A percentile compares a stretch with the other conserved stretches of the same genome.
Evolutionary conservation across 331 rosid genomes (phyloP).

Genomic region (Erythrophleum ivorense): DNA sequence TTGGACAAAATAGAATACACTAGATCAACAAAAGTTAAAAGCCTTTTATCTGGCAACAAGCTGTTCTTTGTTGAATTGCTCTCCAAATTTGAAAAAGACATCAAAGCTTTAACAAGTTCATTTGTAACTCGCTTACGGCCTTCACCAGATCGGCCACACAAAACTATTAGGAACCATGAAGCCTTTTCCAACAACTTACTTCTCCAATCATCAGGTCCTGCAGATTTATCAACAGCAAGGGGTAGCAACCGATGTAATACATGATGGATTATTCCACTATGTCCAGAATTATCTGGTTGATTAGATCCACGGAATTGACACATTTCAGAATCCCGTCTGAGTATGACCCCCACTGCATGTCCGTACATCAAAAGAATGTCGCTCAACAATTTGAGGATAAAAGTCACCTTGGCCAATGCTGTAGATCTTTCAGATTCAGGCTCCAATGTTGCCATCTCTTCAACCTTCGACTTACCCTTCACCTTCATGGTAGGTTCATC

Average conservation of each 20-base stretch:
- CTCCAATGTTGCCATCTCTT: constrained; percentile 62
- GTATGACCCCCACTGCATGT: constrained; percentile 92
- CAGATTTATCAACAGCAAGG: constrained; percentile 79
- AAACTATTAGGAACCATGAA: constrained; percentile 89
- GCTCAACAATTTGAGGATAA: constrained; percentile 90
- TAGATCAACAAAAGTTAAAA: constrained; percentile 80
- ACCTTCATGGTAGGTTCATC: constrained; percentile 90
- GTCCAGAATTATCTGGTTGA: constrained; percentile 68
- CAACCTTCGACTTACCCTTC: constrained; percentile 95
- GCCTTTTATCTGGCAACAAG: constrained; percentile 90
- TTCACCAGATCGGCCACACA: constrained; percentile 95
- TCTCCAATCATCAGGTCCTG: constrained; percentile 99
- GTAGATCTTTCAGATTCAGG: constrained; percentile 86
- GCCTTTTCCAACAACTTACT: constrained; percentile 92
- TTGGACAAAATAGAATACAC: constrained; percentile 89
- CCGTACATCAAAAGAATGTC: constrained; percentile 96
- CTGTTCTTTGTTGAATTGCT: constrained; percentile 59
- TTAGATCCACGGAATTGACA: constrained; percentile 79
- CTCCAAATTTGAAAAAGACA: constrained; percentile 65
- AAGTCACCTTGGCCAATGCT: constrained; percentile 92
- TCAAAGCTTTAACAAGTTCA: constrained; percentile 86
- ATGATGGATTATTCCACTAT: constrained; percentile 80
- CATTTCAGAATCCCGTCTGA: constrained; percentile 89
- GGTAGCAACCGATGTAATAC: constrained; percentile 81
- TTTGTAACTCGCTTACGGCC: constrained; percentile 89